Percentiles rank a stretch among this genome's conserved stretches.
Evolutionary conservation across 2,329 filamentous ascomycete species (phyloP).

Genomic region (Macroventuria anomochaeta): DNA sequence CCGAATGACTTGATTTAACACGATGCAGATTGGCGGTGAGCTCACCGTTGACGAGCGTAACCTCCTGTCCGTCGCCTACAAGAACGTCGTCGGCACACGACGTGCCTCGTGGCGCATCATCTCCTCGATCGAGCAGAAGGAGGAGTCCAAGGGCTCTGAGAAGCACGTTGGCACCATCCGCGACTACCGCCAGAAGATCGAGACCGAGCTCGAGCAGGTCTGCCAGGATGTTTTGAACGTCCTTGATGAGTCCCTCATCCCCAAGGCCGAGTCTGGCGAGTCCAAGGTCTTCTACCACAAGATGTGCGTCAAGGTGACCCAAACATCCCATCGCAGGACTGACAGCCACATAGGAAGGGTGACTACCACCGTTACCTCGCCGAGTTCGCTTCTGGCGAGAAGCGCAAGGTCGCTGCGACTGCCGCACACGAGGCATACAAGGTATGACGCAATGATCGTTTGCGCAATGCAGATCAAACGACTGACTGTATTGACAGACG

Average conservation of each 20-base stretch:
- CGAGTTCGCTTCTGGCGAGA: slow-evolving; percentile 91
- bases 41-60: slow-evolving; percentile 78
- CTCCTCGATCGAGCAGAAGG: slow-evolving; percentile 99
- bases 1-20: slow-evolving; percentile 28
- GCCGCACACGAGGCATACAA: slow-evolving; percentile 96
- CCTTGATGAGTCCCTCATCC: slow-evolving; percentile 89
- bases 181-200: slow-evolving; percentile 98
- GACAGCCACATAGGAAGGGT: slow-evolving; percentile 74
- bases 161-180: slow-evolving; percentile 94
- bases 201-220: slow-evolving; percentile 95
- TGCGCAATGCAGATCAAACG: slow-evolving; percentile 20
- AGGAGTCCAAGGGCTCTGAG: slow-evolving; percentile 97
- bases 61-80: slow-evolving; percentile 98
- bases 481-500: slow-evolving; percentile 64
- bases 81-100: slow-evolving; percentile 98
- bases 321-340: slow-evolving; percentile 19
- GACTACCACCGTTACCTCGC: slow-evolving; percentile 96
- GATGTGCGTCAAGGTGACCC: slow-evolving; percentile 71
- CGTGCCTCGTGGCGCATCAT: slow-evolving; percentile 99
- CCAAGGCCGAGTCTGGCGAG: slow-evolving; percentile 94
- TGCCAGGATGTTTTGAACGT: slow-evolving; percentile 98
- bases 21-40: slow-evolving; percentile 66
- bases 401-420: slow-evolving; percentile 86
- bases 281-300: slow-evolving; percentile 99
- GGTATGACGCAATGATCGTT: slow-evolving; percentile 63